Conservation (phyloP, 805 yeast species). For the Saturnispora serradocipensis region DNA sequence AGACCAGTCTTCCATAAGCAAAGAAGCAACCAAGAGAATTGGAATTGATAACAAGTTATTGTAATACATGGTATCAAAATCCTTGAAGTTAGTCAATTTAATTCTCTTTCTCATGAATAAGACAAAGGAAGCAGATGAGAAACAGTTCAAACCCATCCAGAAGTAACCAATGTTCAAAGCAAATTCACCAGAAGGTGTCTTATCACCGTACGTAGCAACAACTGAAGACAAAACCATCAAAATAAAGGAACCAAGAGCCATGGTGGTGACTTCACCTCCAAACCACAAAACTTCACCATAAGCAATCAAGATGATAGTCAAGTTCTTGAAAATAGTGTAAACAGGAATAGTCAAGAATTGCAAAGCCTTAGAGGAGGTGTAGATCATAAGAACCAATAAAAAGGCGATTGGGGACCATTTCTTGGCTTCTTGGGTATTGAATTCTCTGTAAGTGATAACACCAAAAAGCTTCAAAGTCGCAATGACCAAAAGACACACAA, state of each 20-base stretch:
- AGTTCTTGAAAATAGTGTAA: constrained; percentile 94
- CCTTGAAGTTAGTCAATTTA: constrained; percentile 92
- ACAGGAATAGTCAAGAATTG: constrained; percentile 90
- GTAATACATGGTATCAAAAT: constrained; percentile 96
- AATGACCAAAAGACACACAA: constrained; percentile 72
- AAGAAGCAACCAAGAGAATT: constrained; percentile 65
- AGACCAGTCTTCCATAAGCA: constrained; percentile 90
- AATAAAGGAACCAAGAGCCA: constrained; percentile 82
- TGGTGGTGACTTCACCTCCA: constrained; percentile 81
- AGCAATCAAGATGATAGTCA: constrained; percentile 93
- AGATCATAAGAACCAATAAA: constrained; percentile 85
- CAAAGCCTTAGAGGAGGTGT: constrained; percentile 91
- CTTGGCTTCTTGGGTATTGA: constrained; percentile 80
- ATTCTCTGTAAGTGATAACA: constrained; percentile 76
- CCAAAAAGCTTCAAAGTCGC: constrained; percentile 64
- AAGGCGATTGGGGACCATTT: constrained; percentile 94
- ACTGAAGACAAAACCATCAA: constrained; percentile 95
- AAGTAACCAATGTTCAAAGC: constrained; percentile 69
- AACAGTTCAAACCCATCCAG: constrained; percentile 96
- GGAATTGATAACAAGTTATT: constrained; percentile 93
- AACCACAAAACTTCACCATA: constrained; percentile 98
- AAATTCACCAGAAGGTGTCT: constrained; percentile 31
- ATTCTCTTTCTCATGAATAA: constrained; percentile 96
- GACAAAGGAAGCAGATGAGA: constrained; percentile 89
- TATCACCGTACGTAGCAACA: constrained; percentile 82